Evolutionary conservation across 495 filamentous ascomycete genomes (phyloP).

Genomic region (Lasiosphaeris hirsuta): DNA sequence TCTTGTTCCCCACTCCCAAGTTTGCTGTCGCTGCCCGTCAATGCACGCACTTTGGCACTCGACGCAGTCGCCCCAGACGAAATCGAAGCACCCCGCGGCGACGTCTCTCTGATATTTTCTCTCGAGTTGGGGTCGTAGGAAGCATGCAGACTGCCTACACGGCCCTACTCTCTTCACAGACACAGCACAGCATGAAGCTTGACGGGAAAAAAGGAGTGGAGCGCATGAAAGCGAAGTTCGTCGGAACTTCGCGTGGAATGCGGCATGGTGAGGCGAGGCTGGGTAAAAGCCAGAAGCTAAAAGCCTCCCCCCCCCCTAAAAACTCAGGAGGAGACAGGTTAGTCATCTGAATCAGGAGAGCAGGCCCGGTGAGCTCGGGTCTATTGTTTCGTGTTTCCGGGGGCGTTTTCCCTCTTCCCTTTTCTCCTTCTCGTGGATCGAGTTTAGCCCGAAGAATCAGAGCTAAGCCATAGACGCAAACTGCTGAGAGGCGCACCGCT

Average conservation of each 20-base stretch:
- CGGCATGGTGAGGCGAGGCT: background rate
- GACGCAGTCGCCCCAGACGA: background rate
- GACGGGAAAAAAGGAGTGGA: background rate
- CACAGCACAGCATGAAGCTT: background rate
- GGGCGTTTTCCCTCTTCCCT: background rate
- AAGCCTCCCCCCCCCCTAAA: conserved; percentile 4
- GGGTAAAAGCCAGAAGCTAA: conserved; percentile 4
- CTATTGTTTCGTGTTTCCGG: background rate
- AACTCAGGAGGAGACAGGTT: background rate
- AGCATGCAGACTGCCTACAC: too few species aligned
- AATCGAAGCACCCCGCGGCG: too few species aligned
- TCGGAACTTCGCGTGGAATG: background rate
- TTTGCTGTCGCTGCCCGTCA: conserved; percentile 3
- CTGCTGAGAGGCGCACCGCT: background rate
- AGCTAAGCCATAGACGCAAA: background rate
- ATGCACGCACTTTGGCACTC: background rate
- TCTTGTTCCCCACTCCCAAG: conserved; percentile 6
- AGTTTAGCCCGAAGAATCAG: too few species aligned
- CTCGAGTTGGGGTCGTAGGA: too few species aligned
- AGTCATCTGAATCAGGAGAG: conserved; percentile 2
- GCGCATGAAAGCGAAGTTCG: conserved; percentile 1
- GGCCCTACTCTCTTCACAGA: too few species aligned
- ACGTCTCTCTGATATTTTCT: too few species aligned
- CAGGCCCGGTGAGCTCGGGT: background rate
- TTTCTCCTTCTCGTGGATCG: background rate